phyloP scores from a whole-genome alignment of 2,329 filamentous ascomycete genomes.

The Exophiala alcalophila region DNA sequence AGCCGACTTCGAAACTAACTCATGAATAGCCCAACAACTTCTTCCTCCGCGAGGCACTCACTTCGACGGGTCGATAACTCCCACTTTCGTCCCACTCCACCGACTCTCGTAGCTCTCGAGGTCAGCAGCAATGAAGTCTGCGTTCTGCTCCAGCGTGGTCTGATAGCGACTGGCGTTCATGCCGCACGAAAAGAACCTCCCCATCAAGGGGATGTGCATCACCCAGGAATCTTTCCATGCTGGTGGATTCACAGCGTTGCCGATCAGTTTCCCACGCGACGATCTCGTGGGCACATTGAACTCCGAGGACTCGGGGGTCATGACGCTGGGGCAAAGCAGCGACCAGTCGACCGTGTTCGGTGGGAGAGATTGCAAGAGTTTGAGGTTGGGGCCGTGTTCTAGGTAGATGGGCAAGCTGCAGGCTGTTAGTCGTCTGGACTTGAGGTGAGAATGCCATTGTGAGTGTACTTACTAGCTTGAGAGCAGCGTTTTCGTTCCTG shows the following conservation, averaged over 20 bases:
- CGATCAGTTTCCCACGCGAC: slow-evolving; percentile 31
- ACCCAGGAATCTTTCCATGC: slow-evolving; percentile 37
- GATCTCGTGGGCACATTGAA: slow-evolving; percentile 34
- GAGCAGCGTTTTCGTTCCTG: slow-evolving; percentile 36
- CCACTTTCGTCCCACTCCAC: slow-evolving; percentile 39
- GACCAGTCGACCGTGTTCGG: slow-evolving; percentile 39
- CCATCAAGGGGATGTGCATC: slow-evolving; percentile 36
- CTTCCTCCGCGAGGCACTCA: slow-evolving; percentile 1
- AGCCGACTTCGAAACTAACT: too few relatives aligned
- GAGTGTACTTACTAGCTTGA: slow-evolving; percentile 35
- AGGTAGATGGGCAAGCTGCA: slow-evolving; percentile 37
- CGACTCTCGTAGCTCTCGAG: slow-evolving; percentile 34
- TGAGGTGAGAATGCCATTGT: slow-evolving; percentile 1
- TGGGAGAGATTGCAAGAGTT: slow-evolving; percentile 33
- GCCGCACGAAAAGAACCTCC: slow-evolving; percentile 31
- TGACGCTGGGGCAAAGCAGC: slow-evolving; percentile 38
- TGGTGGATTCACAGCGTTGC: slow-evolving; percentile 34
- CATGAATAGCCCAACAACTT: too few relatives aligned
- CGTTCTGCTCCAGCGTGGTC: slow-evolving; percentile 42
- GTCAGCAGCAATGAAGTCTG: slow-evolving; percentile 44
- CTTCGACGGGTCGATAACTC: slow-evolving; percentile 35
- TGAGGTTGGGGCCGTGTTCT: slow-evolving; percentile 37
- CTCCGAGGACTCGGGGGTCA: slow-evolving; percentile 36
- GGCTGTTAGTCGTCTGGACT: slow-evolving; percentile 21
- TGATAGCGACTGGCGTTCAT: slow-evolving; percentile 36